phyloP scores from a whole-genome alignment of 805 yeast genomes.

The Pichia ethanolica region DNA sequence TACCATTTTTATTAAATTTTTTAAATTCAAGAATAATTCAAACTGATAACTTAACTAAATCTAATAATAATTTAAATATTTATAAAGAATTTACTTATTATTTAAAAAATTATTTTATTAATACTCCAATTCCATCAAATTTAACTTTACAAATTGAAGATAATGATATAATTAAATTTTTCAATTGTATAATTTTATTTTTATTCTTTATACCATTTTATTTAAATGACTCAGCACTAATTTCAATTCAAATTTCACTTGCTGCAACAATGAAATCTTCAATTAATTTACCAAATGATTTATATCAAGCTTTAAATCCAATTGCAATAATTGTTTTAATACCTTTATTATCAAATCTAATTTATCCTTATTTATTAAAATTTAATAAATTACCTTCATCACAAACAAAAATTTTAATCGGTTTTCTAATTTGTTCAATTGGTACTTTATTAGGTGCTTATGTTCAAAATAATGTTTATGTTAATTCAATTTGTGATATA shows the following conservation, averaged over 20 bases:
- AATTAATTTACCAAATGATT: slow-evolving; percentile 45
- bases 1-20: slow-evolving; percentile 38
- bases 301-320: slow-evolving; percentile 47
- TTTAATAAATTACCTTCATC: slow-evolving; percentile 34
- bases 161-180: slow-evolving; percentile 35
- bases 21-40: slow-evolving; percentile 29
- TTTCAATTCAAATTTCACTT: slow-evolving; percentile 40
- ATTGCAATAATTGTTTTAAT: slow-evolving; percentile 42
- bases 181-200: slow-evolving; percentile 38
- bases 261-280: slow-evolving; percentile 46
- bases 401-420: slow-evolving; percentile 37
- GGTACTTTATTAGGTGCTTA: slow-evolving; percentile 44
- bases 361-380: slow-evolving; percentile 40
- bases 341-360: slow-evolving; percentile 38
- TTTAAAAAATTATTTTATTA: background rate
- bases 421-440: slow-evolving; percentile 37
- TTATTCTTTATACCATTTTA: slow-evolving; percentile 33
- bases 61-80: slow-evolving; percentile 13
- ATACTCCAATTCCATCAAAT: background rate
- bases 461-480: slow-evolving; percentile 38
- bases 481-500: slow-evolving; percentile 39
- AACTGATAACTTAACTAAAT: slow-evolving; percentile 10
- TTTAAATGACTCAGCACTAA: slow-evolving; percentile 40
- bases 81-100: slow-evolving; percentile 13
- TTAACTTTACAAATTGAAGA: slow-evolving; percentile 23